These are phyloP conservation scores for Botrytis aclada DNA, from an alignment of 2,329 filamentous ascomycete genomes.

Conservation along the genomic window DNA sequence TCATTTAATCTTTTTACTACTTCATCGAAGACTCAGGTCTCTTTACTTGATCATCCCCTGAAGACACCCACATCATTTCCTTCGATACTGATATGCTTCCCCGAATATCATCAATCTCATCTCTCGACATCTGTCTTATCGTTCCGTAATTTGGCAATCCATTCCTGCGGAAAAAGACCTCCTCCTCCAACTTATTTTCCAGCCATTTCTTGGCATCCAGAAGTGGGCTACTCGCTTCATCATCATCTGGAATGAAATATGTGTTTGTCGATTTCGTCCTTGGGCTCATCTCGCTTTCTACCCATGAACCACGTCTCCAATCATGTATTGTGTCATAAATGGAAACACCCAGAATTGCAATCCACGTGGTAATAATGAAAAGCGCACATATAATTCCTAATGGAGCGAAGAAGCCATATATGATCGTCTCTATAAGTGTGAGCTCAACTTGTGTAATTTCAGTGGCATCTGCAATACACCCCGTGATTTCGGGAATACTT, in stretches of 20 bases:
- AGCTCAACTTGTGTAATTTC: neutral
- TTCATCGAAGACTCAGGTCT: neutral
- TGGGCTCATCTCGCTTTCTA: neutral
- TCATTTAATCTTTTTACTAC: neutral
- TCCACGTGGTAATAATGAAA: neutral
- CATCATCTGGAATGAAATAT: neutral
- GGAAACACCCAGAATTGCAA: neutral
- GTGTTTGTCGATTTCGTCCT: neutral
- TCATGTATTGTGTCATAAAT: neutral
- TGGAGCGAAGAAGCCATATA: neutral
- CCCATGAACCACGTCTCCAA: neutral
- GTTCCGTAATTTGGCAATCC: neutral
- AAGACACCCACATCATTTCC: neutral
- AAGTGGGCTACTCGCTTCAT: neutral
- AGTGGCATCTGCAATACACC: neutral
- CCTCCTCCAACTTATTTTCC: fast-evolving
- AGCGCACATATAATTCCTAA: neutral
- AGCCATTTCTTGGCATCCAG: neutral
- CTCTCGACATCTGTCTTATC: neutral
- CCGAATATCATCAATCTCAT: neutral
- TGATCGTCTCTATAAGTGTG: neutral
- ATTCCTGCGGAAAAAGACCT: neutral
- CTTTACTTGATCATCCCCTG: neutral
- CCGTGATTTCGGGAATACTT: neutral
- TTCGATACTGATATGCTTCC: neutral